Evolutionary conservation across 2,329 filamentous ascomycete species (phyloP), one percentile per base, ranked within the genome.

Genomic region (Trichophyton mentagrophytes): DNA sequence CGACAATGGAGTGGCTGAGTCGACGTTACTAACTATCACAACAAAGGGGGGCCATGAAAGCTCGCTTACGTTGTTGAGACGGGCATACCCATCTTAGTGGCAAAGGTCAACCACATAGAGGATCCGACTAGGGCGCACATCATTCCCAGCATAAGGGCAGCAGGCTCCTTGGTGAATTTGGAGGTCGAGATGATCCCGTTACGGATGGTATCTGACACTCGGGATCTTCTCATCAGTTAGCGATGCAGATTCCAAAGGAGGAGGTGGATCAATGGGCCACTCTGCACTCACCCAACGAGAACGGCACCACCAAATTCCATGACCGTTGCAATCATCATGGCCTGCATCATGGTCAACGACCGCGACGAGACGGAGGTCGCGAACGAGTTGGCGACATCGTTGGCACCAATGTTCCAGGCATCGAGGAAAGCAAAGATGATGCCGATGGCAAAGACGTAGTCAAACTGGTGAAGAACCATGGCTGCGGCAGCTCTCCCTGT

Each of bases 301-400:
- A 81, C 75, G n/a, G 79, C 79, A 61, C 79, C 79, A 11, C 79
- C 68, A 65, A 82, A 77, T 66, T 82, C 79, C 17, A 79, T 80
- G 62, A 76, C 64, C 27, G 76, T 72, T 59, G 78, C 74, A 20
- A 82, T 69, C 25, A 80, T 67, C 64, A 79, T 79, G 66, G 74
- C 79, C 67, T 80, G 78, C 57, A 74, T 72, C 77, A 81, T 80
- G 44, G 77, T 78, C 66, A 82, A 72, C 42, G 78, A 79, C 27
- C 74, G 71, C 3, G 79, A 79, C 13, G 78, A 78, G 38, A 82
- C 78, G 2, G 74, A 77, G 20, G 78, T 79, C 33, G 80, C 80
- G 69, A 80, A 82, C 0, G 79, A 75, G 67, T 81, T 82, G 69
- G 79, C 78, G 62, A 80, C 78, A 78, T 81, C 79, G 69, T 79